Percentiles rank a stretch among this genome's conserved stretches.
phyloP scores from a whole-genome alignment of 1,284 basidiomycete genomes.

The Ganoderma resinaceum region DNA sequence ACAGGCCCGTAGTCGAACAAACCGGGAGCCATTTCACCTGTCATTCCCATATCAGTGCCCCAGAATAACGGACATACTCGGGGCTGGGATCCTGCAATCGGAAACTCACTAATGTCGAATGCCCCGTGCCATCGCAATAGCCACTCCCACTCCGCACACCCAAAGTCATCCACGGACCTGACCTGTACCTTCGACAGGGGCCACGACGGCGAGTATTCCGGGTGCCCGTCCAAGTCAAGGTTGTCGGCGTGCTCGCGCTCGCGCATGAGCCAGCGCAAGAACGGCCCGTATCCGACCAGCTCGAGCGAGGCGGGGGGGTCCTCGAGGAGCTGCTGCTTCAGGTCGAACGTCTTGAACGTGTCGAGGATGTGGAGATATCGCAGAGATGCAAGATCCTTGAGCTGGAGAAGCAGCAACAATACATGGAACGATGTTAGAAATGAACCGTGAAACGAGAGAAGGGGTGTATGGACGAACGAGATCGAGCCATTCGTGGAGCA shows the following conservation, averaged over 20 bases:
- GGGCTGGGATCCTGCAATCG: neutral
- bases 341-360: neutral
- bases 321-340: slow-evolving; percentile 10
- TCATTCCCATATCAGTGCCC: neutral
- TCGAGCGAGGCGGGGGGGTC: slow-evolving; percentile 14
- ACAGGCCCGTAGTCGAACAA: no score
- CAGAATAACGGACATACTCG: neutral
- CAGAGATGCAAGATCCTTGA: neutral
- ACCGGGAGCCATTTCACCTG: neutral
- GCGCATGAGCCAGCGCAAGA: neutral
- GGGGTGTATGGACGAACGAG: neutral
- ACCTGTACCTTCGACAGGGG: neutral
- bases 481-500: neutral
- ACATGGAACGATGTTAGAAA: no score
- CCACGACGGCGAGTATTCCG: slow-evolving; percentile 2
- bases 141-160: slow-evolving; percentile 23
- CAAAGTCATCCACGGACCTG: slow-evolving; percentile 18
- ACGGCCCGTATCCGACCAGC: slow-evolving; percentile 16
- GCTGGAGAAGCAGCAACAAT: neutral
- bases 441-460: neutral
- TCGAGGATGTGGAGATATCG: slow-evolving; percentile 17
- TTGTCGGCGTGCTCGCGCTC: neutral
- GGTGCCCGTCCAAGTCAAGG: neutral
- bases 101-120: neutral
- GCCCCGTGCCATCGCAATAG: neutral